phyloP scores from a whole-genome alignment of 257 asterid genomes.

The Scutellaria baicalensis region DNA sequence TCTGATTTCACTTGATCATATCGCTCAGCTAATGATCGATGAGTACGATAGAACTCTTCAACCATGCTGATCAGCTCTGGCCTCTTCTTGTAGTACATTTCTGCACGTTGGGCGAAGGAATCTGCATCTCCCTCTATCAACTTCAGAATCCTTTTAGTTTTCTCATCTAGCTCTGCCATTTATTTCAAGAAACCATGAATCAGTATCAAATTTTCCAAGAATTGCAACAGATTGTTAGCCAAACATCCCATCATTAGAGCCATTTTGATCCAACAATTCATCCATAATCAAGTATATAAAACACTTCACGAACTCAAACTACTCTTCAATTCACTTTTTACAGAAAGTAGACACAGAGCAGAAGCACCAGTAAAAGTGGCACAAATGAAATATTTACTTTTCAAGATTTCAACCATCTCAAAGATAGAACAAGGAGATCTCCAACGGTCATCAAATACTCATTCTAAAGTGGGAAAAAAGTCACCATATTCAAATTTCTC shows the following conservation, averaged over 20 bases:
- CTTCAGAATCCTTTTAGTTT: slow-evolving; percentile 59
- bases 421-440: not conserved
- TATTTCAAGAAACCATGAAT: not conserved
- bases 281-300: not conserved
- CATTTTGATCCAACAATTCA: not conserved
- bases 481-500: not conserved
- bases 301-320: not conserved
- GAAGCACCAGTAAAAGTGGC: not conserved
- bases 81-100: slow-evolving; percentile 80
- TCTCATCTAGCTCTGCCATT: slow-evolving; percentile 59
- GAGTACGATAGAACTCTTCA: slow-evolving; percentile 63
- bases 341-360: not conserved
- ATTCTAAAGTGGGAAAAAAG: slow-evolving; percentile 10
- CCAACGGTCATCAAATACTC: slow-evolving; percentile 34
- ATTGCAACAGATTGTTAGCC: not conserved
- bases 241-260: not conserved
- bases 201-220: not conserved
- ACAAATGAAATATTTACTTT: not conserved
- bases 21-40: slow-evolving; percentile 71
- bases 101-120: slow-evolving; percentile 83
- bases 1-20: slow-evolving; percentile 59
- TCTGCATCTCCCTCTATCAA: slow-evolving; percentile 82
- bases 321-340: not conserved
- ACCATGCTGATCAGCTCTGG: slow-evolving; percentile 84
- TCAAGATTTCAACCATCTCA: slow-evolving; percentile 17